A percentile compares a stretch with the other conserved stretches of the same genome.
Conservation (phyloP, 23 red algal genomes). For the Cyanidioschyzon merolae region DNA sequence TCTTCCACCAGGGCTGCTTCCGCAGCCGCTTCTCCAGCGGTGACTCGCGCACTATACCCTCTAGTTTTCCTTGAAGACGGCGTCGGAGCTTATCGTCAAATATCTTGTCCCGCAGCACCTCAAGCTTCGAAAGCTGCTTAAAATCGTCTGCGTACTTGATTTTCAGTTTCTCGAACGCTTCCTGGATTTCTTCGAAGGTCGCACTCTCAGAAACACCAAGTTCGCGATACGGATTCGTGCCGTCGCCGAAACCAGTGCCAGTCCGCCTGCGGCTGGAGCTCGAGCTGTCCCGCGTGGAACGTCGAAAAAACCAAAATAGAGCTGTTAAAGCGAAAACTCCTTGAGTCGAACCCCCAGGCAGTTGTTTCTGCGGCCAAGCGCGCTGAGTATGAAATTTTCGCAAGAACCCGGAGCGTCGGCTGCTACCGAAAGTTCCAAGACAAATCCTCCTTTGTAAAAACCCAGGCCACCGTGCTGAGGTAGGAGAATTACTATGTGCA, state of each 20-base stretch:
- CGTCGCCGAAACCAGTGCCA: conserved; percentile 2
- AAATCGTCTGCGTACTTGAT: conserved; percentile 83
- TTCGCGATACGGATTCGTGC: conserved; percentile 67
- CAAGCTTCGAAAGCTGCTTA: conserved; percentile 85
- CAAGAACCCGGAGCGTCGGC: too few relatives aligned
- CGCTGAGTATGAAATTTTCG: too few relatives aligned
- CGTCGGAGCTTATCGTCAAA: conserved; percentile 83
- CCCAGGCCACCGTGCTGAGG: too few relatives aligned
- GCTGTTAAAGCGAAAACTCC: neutral
- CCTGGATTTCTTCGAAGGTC: conserved; percentile 87
- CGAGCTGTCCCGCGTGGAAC: neutral
- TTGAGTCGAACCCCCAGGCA: neutral
- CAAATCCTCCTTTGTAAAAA: too few relatives aligned
- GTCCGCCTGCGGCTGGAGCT: neutral
- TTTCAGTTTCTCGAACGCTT: conserved; percentile 52
- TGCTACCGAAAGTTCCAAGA: too few relatives aligned
- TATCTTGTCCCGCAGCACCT: conserved; percentile 79
- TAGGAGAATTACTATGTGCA: too few relatives aligned
- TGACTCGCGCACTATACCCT: conserved; percentile 61
- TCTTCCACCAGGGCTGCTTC: conserved; percentile 44
- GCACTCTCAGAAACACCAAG: conserved; percentile 79
- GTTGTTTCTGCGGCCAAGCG: too few relatives aligned
- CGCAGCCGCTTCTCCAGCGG: conserved; percentile 60
- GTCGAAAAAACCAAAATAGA: neutral
- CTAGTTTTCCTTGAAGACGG: conserved; percentile 57